Evolutionary conservation across 495 filamentous ascomycete genomes (phyloP).

Genomic region (Penicillium steckii): DNA sequence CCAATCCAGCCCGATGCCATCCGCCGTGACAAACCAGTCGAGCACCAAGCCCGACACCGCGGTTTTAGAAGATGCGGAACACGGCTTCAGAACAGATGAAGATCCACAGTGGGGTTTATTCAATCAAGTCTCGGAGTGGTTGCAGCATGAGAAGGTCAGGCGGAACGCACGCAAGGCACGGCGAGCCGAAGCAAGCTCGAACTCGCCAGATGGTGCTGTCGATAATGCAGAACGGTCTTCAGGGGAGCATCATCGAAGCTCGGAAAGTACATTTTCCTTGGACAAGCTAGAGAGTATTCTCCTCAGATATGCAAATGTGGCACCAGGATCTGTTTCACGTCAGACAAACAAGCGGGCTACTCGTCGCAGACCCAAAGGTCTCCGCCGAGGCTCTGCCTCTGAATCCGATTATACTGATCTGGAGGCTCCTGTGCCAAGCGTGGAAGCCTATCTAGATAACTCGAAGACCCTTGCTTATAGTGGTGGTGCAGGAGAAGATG

Average conservation of each 20-base stretch:
- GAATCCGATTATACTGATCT: conserved; percentile 78
- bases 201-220: conserved; percentile 18
- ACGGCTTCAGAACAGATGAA: conserved; percentile 26
- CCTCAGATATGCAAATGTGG: conserved; percentile 42
- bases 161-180: conserved; percentile 48
- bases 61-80: conserved; percentile 27
- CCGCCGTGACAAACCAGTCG: conserved; percentile 29
- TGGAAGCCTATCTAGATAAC: conserved; percentile 82
- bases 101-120: conserved; percentile 50
- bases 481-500: conserved; percentile 52
- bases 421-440: conserved; percentile 69
- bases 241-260: conserved; percentile 35
- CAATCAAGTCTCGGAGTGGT: conserved; percentile 74
- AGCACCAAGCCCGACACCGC: conserved; percentile 22
- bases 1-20: conserved; percentile 24
- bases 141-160: conserved; percentile 72
- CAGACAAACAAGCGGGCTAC: conserved; percentile 33
- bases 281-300: conserved; percentile 71
- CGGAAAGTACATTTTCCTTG: conserved; percentile 61
- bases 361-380: conserved; percentile 34
- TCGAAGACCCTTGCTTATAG: conserved; percentile 80
- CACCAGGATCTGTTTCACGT: conserved; percentile 31
- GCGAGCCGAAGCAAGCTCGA: conserved; percentile 26
- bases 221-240: conserved; percentile 27
- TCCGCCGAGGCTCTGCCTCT: conserved; percentile 53